Base-by-base conservation (phyloP, 192 early-diverging fungal species). In the Pilobolus umbonatus region DNA sequence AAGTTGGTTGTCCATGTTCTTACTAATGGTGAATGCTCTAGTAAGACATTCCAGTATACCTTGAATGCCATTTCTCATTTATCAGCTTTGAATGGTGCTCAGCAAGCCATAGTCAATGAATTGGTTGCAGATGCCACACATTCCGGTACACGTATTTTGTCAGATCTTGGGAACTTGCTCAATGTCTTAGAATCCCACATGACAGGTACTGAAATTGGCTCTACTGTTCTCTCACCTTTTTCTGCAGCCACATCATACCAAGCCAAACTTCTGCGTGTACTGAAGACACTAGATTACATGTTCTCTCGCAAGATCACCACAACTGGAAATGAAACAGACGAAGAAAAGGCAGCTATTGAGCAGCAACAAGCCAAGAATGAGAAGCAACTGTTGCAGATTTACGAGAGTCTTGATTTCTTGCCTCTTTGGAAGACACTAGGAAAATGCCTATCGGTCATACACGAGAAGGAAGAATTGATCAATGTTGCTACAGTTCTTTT, bases 201-300 rank as follows among this genome's bases (percentile, higher is more conserved):
- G 35, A 74, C 72, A 8, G 84, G 83, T 9, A 84, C 89, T 25
- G 84, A 85, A 31, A 85, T 94, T 22, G 86, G 91, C 51, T 78
- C 80, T 44, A 76, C 82, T 10, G 85, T 84, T 12, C 72, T 96
- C 17, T 76, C 80, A 24, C 84, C 85, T 48, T 94, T 95, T 67
- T 89, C 93, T 19, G 83, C 85, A 4, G 75, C 93, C 6, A 84
- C 90, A n/a, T 87, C 94, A 6, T 76, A 84, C 55, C 96, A 98
- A 71, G 87, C 96, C 19, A 94, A 95, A 53, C 68, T 98, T 44
- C 59, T 98, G 42, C 88, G 96, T 21, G 83, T 98, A 24, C 80
- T 98, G 53, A 97, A 96, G 71, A 92, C 94, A 0, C 80, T 97
- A 30, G 96, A 98, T 68, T 98, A 92, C 61, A 82, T 91, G 72